Percentiles rank a stretch among this genome's conserved stretches.
Conservation (phyloP, 2,329 filamentous ascomycete species). For the Claviceps sp. region DNA sequence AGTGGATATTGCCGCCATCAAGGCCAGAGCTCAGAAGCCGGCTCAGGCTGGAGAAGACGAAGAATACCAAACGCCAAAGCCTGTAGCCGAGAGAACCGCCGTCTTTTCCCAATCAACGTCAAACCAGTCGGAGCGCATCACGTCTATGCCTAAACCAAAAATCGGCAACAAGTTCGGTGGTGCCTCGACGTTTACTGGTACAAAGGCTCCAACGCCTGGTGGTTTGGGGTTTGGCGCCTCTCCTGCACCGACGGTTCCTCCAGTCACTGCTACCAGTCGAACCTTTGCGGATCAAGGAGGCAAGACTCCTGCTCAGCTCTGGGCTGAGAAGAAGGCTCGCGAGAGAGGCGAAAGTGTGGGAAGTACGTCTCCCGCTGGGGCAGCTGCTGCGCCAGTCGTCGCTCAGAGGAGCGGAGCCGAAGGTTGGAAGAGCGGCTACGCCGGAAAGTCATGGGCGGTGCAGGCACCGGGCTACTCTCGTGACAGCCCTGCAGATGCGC, state of each 20-base stretch:
- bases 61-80: slow-evolving; percentile 33
- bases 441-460: slow-evolving; percentile 83
- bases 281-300: slow-evolving; percentile 91
- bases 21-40: slow-evolving; percentile 64
- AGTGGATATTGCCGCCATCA: slow-evolving; percentile 91
- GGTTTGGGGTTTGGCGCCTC: slow-evolving; percentile 50
- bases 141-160: slow-evolving; percentile 85
- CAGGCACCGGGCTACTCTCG: slow-evolving; percentile 54
- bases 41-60: slow-evolving; percentile 23
- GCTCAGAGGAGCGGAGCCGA: slow-evolving; percentile 60
- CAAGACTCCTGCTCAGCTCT: slow-evolving; percentile 91
- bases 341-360: slow-evolving; percentile 42
- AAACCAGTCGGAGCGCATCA: slow-evolving; percentile 60
- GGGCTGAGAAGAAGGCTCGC: slow-evolving; percentile 93
- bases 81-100: slow-evolving; percentile 61
- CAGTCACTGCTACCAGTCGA: slow-evolving; percentile 69
- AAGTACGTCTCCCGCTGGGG: slow-evolving; percentile 28
- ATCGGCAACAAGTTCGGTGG: slow-evolving; percentile 78
- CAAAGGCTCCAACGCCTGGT: slow-evolving; percentile 73
- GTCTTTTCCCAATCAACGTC: slow-evolving; percentile 45
- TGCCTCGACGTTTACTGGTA: slow-evolving; percentile 63
- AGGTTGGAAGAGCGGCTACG: slow-evolving; percentile 83
- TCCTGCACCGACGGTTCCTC: slow-evolving; percentile 37
- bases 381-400: slow-evolving; percentile 41
- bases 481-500: slow-evolving; percentile 34